phyloP scores from a whole-genome alignment of 352 stramenopile species.

The Phytopythium mirpurense region DNA sequence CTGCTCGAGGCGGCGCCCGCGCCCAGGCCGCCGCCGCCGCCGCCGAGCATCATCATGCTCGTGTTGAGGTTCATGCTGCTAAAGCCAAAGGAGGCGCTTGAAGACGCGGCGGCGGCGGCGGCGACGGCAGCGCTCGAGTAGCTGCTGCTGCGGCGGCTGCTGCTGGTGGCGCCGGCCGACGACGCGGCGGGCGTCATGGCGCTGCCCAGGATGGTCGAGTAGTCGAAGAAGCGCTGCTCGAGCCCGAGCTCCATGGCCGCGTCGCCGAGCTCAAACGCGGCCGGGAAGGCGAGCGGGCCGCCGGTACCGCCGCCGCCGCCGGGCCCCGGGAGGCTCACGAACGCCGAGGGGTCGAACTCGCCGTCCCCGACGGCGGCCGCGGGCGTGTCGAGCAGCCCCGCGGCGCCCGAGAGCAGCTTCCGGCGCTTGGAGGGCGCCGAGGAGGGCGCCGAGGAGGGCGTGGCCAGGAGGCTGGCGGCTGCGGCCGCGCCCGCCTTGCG shows the following conservation, averaged over 20 bases:
- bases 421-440: constrained; percentile 21
- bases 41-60: constrained; percentile 2
- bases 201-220: constrained; percentile 20
- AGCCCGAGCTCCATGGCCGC: constrained; percentile 37
- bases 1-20: constrained; percentile 14
- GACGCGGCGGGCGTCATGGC: background rate
- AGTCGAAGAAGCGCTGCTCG: constrained; percentile 56
- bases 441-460: background rate
- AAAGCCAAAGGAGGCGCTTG: no score
- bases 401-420: constrained; percentile 28
- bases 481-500: constrained; percentile 19
- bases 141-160: constrained; percentile 20
- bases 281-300: constrained; percentile 44
- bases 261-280: constrained; percentile 47
- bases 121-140: constrained; percentile 6
- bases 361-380: constrained; percentile 8
- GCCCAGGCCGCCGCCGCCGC: constrained; percentile 8
- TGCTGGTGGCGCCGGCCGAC: no score
- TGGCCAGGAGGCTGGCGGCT: constrained; percentile 1
- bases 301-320: constrained; percentile 13
- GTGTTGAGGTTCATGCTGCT: constrained; percentile 5
- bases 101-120: background rate
- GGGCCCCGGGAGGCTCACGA: constrained; percentile 37
- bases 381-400: constrained; percentile 11
- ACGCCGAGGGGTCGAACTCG: constrained; percentile 65